These are phyloP conservation scores for Coffea canephora DNA, from an alignment of 257 asterid species.

Conservation along the genomic window DNA sequence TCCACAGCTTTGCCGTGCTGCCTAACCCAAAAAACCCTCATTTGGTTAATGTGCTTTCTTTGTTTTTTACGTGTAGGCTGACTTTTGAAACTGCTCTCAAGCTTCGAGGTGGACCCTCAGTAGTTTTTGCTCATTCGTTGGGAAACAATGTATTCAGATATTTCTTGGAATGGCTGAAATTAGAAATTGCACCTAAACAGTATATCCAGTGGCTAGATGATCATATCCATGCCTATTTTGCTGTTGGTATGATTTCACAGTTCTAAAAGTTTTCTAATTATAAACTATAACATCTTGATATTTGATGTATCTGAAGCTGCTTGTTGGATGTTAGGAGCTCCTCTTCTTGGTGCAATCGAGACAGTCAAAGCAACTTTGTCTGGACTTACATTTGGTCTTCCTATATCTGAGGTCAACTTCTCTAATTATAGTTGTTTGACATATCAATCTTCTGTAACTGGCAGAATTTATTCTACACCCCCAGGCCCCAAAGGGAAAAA, in stretches of 20 bases:
- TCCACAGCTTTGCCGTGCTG: not conserved
- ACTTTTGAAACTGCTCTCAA: conserved; percentile 97
- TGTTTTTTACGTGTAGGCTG: conserved; percentile 56
- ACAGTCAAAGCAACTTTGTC: conserved; percentile 77
- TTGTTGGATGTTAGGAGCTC: conserved; percentile 66
- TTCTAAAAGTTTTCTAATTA: conserved; percentile 21
- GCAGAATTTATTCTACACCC: not conserved
- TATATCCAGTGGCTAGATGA: conserved; percentile 85
- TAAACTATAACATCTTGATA: conserved; percentile 12
- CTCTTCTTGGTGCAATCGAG: conserved; percentile 90
- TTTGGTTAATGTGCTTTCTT: conserved; percentile 16
- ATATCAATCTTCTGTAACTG: not conserved
- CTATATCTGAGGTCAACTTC: conserved; percentile 81
- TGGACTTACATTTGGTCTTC: conserved; percentile 88
- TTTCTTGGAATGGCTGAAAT: conserved; percentile 97
- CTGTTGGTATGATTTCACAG: conserved; percentile 75
- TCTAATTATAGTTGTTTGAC: conserved; percentile 7
- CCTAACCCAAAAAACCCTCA: not conserved
- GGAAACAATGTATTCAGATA: conserved; percentile 98
- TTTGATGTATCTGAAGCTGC: conserved; percentile 18
- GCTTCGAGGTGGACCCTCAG: conserved; percentile 94
- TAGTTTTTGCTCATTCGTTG: conserved; percentile 94
- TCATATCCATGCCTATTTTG: conserved; percentile 97
- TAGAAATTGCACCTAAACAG: conserved; percentile 90
- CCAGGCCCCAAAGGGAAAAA: not conserved